Conservation (phyloP, 192 early-diverging fungal genomes). For the Backusella mclennaniae region DNA sequence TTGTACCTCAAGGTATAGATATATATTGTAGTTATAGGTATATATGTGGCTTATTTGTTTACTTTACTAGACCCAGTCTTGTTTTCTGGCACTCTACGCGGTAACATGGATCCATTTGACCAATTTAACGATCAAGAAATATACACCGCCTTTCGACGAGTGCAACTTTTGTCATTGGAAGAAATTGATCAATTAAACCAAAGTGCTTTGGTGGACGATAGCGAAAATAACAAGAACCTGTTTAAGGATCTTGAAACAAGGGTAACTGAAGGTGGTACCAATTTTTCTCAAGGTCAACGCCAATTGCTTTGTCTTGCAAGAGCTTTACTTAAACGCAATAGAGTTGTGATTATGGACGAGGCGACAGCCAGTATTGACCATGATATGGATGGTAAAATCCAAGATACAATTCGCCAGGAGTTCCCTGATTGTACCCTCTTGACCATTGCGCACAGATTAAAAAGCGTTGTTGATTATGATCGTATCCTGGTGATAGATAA, state of each 20-base stretch:
- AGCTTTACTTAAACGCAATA: slow-evolving; percentile 58
- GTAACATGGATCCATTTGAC: slow-evolving; percentile 89
- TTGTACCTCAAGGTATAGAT: slow-evolving; percentile 73
- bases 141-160: slow-evolving; percentile 73
- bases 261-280: slow-evolving; percentile 81
- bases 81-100: slow-evolving; percentile 57
- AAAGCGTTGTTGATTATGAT: slow-evolving; percentile 61
- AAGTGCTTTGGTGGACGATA: not conserved
- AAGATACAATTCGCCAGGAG: slow-evolving; percentile 50
- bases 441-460: slow-evolving; percentile 58
- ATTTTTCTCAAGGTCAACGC: slow-evolving; percentile 72
- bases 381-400: slow-evolving; percentile 50
- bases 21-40: not conserved
- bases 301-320: slow-evolving; percentile 77
- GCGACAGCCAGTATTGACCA: slow-evolving; percentile 56
- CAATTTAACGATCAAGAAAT: slow-evolving; percentile 74
- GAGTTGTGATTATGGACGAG: slow-evolving; percentile 56
- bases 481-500: slow-evolving; percentile 66
- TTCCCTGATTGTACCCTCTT: slow-evolving; percentile 58
- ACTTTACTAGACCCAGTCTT: slow-evolving; percentile 30
- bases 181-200: not conserved
- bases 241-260: slow-evolving; percentile 11
- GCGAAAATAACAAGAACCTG: slow-evolving; percentile 6
- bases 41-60: not conserved
- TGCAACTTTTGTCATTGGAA: slow-evolving; percentile 44